A percentile compares a stretch with the other conserved stretches of the same genome.
Evolutionary conservation across 1,284 basidiomycete genomes (phyloP).

Genomic region (Cerrena zonata): DNA sequence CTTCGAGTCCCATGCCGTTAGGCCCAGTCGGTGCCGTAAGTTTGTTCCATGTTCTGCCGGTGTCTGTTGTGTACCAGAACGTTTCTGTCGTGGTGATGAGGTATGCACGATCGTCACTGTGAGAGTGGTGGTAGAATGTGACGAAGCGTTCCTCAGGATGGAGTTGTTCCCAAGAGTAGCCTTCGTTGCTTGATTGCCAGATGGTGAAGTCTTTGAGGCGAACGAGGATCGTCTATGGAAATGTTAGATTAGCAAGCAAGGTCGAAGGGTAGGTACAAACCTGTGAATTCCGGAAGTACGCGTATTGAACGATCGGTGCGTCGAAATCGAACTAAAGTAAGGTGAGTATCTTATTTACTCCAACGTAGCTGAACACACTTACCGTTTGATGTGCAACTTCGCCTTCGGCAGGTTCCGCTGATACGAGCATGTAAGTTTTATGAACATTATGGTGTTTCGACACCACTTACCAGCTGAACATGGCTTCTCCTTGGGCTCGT

Average conservation of each 20-base stretch:
- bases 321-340: slow-evolving; percentile 63
- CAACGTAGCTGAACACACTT: slow-evolving; percentile 19
- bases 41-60: slow-evolving; percentile 69
- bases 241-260: slow-evolving; percentile 1
- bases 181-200: slow-evolving; percentile 94
- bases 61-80: slow-evolving; percentile 80
- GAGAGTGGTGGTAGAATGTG: slow-evolving; percentile 81
- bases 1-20: slow-evolving; percentile 72
- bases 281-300: slow-evolving; percentile 77
- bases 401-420: slow-evolving; percentile 72
- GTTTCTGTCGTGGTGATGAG: slow-evolving; percentile 69
- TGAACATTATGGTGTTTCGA: neutral
- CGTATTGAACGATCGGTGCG: slow-evolving; percentile 65
- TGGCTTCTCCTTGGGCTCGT: slow-evolving; percentile 63
- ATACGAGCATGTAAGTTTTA: slow-evolving; percentile 1
- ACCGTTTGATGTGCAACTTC: slow-evolving; percentile 66
- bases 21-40: slow-evolving; percentile 62
- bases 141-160: slow-evolving; percentile 63
- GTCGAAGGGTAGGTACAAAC: slow-evolving; percentile 32
- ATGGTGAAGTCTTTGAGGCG: slow-evolving; percentile 73
- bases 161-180: slow-evolving; percentile 81
- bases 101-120: slow-evolving; percentile 78
- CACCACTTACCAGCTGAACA: slow-evolving; percentile 59
- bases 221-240: slow-evolving; percentile 75
- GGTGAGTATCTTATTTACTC: slow-evolving; percentile 2